Conservation (phyloP, 1,284 basidiomycete species). For the Apiotrichum veenhuisii region DNA sequence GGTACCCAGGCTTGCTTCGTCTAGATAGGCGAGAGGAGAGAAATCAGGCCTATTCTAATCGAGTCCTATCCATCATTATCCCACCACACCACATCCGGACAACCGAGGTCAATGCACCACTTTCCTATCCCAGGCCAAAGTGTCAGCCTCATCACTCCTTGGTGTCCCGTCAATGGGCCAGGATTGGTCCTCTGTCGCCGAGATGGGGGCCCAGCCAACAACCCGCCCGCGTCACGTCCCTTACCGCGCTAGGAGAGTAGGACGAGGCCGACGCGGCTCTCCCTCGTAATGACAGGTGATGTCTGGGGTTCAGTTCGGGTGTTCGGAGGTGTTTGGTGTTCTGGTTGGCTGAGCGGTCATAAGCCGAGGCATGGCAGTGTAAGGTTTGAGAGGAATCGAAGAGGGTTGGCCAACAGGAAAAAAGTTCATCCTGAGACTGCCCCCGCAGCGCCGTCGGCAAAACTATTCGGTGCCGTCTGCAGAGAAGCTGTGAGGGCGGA, state of each 20-base stretch:
- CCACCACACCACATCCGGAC: background rate
- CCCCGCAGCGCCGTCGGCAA: background rate
- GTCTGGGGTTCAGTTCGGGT: background rate
- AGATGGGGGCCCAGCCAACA: too few relatives aligned
- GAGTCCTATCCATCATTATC: too few relatives aligned
- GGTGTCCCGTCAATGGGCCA: too few relatives aligned
- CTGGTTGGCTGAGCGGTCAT: too few relatives aligned
- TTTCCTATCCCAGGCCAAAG: background rate
- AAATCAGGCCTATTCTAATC: slow-evolving; percentile 1
- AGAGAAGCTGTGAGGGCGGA: too few relatives aligned
- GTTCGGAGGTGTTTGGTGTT: too few relatives aligned
- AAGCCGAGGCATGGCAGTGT: too few relatives aligned
- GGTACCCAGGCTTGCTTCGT: too few relatives aligned
- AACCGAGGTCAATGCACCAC: background rate
- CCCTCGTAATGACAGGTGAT: background rate
- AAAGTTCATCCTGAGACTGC: too few relatives aligned
- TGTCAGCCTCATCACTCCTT: background rate
- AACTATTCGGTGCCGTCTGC: background rate
- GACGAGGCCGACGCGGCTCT: background rate
- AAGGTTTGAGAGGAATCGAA: too few relatives aligned
- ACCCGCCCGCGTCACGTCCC: too few relatives aligned
- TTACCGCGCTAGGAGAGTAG: background rate
- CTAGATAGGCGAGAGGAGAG: slow-evolving; percentile 1
- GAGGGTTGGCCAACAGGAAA: background rate
- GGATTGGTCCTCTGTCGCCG: background rate